These are phyloP conservation scores for Botrytis deweyae DNA, from an alignment of 2,329 filamentous ascomycete genomes.

Conservation along the genomic window DNA sequence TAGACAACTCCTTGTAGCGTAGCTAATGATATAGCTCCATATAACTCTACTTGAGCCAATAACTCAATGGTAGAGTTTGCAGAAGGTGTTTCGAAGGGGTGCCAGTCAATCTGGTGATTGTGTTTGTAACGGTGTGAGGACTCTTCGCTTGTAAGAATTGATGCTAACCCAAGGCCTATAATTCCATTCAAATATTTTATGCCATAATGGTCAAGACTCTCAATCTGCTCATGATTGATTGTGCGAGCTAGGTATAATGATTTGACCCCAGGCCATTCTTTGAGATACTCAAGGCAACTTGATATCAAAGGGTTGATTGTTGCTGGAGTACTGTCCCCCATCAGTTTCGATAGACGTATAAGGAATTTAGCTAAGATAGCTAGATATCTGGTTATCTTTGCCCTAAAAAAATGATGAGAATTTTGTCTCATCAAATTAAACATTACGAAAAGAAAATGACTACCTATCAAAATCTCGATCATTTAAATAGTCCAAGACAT, in stretches of 20 bases:
- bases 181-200: background rate
- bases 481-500: background rate
- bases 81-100: background rate
- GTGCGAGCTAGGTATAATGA: background rate
- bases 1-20: background rate
- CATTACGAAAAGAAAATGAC: too few species aligned
- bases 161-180: conserved; percentile 3
- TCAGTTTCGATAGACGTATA: background rate
- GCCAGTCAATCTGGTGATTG: background rate
- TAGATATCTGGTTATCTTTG: background rate
- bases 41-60: background rate
- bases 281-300: background rate
- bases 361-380: background rate
- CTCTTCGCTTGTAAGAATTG: background rate
- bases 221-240: background rate
- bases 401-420: background rate
- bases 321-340: background rate
- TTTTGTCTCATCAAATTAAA: background rate
- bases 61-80: background rate
- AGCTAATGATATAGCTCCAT: background rate
- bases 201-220: background rate
- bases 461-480: background rate
- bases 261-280: background rate
- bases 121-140: background rate
- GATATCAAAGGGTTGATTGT: background rate